phyloP scores from a whole-genome alignment of 2,329 filamentous ascomycete species.

The Gaeumannomyces tritici region DNA sequence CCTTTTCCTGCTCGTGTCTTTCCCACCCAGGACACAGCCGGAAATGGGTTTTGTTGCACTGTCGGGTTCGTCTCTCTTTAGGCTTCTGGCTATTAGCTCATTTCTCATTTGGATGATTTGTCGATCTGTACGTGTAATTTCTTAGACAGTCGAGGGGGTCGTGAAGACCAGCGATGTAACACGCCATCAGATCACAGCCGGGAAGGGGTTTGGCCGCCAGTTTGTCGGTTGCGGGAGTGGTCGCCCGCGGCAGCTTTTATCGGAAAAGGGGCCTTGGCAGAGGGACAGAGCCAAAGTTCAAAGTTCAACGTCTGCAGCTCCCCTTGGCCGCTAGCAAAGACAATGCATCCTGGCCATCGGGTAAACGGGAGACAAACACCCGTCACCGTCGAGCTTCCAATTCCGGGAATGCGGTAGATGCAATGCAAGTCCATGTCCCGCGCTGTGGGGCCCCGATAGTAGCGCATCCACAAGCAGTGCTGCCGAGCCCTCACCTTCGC shows the following conservation, averaged over 20 bases:
- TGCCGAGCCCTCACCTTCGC: neutral
- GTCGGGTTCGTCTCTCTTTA: neutral
- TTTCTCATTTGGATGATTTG: neutral
- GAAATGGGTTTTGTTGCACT: neutral
- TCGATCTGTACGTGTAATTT: neutral
- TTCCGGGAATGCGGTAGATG: neutral
- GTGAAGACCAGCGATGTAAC: neutral
- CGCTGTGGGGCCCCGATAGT: neutral
- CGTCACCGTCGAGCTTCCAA: neutral
- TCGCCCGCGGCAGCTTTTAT: neutral
- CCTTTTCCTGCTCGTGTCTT: too few species aligned
- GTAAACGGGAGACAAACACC: too few species aligned
- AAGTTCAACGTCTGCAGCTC: neutral
- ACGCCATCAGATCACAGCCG: neutral
- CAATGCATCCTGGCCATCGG: neutral
- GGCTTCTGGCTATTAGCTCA: neutral
- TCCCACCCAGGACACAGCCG: neutral
- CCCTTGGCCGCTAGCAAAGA: neutral
- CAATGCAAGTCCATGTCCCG: neutral
- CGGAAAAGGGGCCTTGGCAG: too few species aligned
- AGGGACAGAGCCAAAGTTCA: neutral
- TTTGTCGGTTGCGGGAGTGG: neutral
- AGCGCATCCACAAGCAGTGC: neutral
- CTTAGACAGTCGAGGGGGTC: neutral
- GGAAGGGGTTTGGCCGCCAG: too few species aligned